Base-by-base conservation (phyloP, 2,329 filamentous ascomycete species). In the Diaporthe vaccinii region DNA sequence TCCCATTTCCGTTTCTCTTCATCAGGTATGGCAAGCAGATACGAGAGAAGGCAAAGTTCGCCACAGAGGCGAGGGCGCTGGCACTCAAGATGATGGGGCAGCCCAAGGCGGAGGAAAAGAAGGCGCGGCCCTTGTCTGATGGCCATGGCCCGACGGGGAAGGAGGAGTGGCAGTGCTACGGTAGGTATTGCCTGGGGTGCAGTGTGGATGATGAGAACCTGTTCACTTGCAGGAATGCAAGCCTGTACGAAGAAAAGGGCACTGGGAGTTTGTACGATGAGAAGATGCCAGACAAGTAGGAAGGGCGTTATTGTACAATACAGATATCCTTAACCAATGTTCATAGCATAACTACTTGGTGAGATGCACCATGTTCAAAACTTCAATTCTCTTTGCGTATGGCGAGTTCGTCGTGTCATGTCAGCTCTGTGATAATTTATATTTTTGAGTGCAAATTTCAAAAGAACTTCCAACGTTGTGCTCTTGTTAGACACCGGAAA, bases 1-100 rank as follows among this genome's bases (percentile, higher is more conserved):
- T 91, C 0, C 89, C 90, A 0, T 87, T 91, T 76, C 89, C 89
- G 1, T 91, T 90, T 82, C 81, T 92, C n/a, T 90, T 91, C 81
- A 91, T 91, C 83, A 89, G 87, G 77, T 91, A 90, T 79, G 90
- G 90, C 15, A 53, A 55, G n/a, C 46, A 68, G 65, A 68, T 68
- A 6, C 8, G 65, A 44, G 81, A 82, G 76, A 85, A 84, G 73
- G 91, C 89, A 84, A 89, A 89, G 80, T 91, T 86, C 78, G 88
- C 89, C n/a, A 86, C 87, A 3, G 83, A 90, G 74, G 74, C 61
- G 4, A 49, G 51, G 15, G 69, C 69, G 6, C 31, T 72, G 20
- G 51, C 55, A 14, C 4, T 58, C 17, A 72, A 59, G n/a, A 57
- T 72, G 69, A 31, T 58, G 55, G 69, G 55, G 7, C 53, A 44